Evolutionary conservation across 139 green algal species (phyloP).

Genomic region (Asterochloris sp.): DNA sequence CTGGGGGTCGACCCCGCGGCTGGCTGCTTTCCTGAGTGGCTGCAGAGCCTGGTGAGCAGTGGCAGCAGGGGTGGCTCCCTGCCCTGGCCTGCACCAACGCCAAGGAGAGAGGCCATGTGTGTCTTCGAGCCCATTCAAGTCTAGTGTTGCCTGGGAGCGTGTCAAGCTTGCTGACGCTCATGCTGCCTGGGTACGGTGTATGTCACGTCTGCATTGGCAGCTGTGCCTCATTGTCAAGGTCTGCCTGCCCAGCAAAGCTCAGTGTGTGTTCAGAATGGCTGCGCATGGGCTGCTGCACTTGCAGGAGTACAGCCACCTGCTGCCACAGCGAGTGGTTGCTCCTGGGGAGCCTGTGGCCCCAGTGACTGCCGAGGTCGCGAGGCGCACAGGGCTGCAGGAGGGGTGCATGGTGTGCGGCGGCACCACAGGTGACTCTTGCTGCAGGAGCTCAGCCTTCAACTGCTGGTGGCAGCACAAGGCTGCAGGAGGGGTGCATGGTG

Average conservation of each 20-base stretch:
- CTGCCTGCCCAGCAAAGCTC: neutral
- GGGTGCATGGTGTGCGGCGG: conserved; percentile 50
- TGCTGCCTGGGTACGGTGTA: neutral
- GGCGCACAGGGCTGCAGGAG: conserved; percentile 37
- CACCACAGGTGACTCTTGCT: conserved; percentile 34
- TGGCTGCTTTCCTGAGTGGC: conserved; percentile 77
- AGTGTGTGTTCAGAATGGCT: neutral
- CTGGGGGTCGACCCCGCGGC: conserved; percentile 78
- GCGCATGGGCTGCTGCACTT: neutral
- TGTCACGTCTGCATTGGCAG: neutral
- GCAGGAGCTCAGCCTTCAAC: neutral
- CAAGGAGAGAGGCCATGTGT: neutral
- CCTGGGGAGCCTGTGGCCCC: conserved; percentile 59
- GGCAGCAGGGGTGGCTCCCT: neutral
- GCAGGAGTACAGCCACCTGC: conserved; percentile 45
- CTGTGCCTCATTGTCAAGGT: neutral
- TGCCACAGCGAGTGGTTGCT: conserved; percentile 62
- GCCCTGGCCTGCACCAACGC: neutral
- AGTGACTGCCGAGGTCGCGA: conserved; percentile 37
- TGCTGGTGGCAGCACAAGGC: neutral
- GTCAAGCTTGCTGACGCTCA: neutral
- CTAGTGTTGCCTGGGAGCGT: too few species aligned
- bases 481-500: neutral
- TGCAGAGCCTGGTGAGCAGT: conserved; percentile 50
- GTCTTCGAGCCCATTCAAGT: neutral